Evolutionary conservation across 768 basidiomycete species (phyloP).

Genomic region (Leccinellum luteum): DNA sequence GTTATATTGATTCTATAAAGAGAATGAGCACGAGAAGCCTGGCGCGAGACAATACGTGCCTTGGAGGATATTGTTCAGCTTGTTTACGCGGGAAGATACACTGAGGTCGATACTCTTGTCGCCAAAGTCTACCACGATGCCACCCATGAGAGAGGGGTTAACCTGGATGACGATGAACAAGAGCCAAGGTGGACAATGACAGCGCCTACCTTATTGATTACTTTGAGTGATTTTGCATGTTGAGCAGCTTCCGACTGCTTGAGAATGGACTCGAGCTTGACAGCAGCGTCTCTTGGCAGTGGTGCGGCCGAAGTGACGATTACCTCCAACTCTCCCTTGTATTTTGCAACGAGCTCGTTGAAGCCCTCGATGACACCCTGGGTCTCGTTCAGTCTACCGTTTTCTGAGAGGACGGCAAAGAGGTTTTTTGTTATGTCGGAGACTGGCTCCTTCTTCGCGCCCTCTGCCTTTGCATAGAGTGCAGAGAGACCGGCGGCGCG

Average conservation of each 20-base stretch:
- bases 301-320: conserved; percentile 86
- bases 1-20: conserved; percentile 26
- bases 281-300: conserved; percentile 71
- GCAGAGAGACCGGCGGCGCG: conserved; percentile 63
- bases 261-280: conserved; percentile 78
- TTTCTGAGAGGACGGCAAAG: conserved; percentile 85
- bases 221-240: conserved; percentile 83
- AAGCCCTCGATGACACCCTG: conserved; percentile 88
- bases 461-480: conserved; percentile 68
- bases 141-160: conserved; percentile 89
- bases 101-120: conserved; percentile 98
- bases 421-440: conserved; percentile 92
- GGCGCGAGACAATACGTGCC: conserved; percentile 46
- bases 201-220: conserved; percentile 90
- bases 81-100: conserved; percentile 90
- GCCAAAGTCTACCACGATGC: conserved; percentile 93
- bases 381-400: conserved; percentile 85
- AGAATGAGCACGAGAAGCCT: conserved; percentile 12
- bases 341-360: conserved; percentile 80
- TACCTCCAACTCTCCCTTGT: conserved; percentile 92
- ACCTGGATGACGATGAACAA: conserved; percentile 51
- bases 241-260: conserved; percentile 85
- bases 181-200: background rate
- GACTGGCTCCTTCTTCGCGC: conserved; percentile 68
- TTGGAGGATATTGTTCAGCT: conserved; percentile 85